Percentiles rank a stretch among this genome's conserved stretches.
Evolutionary conservation across 2,329 filamentous ascomycete genomes (phyloP).

Genomic region (Colletotrichum sansevieriae): DNA sequence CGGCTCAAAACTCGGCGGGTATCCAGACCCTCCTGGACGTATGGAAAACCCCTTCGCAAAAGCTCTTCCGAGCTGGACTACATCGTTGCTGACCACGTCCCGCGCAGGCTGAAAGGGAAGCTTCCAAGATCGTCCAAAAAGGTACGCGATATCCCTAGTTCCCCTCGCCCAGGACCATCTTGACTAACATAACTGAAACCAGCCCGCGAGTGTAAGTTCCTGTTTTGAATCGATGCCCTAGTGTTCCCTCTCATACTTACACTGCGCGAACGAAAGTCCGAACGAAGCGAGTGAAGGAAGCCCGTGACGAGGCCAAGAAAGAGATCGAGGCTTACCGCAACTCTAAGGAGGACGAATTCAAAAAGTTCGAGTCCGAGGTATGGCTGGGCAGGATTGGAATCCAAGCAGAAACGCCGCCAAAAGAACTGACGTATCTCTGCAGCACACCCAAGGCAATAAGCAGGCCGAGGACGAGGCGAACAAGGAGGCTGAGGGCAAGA

Average conservation of each 20-base stretch:
- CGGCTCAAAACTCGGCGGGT: constrained; percentile 97
- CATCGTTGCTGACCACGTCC: constrained; percentile 13
- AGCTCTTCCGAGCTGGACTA: neutral
- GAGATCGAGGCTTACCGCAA: constrained; percentile 95
- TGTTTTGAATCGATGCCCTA: constrained; percentile 31
- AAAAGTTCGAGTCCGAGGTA: constrained; percentile 87
- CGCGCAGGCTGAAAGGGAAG: constrained; percentile 91
- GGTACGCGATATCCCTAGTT: constrained; percentile 64
- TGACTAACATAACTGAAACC: neutral
- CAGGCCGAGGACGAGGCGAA: constrained; percentile 85
- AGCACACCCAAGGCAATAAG: constrained; percentile 94
- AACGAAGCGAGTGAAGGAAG: constrained; percentile 97
- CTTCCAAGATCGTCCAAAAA: constrained; percentile 99
- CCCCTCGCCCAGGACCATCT: no score
- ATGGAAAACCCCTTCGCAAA: constrained; percentile 55
- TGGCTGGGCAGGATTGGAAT: constrained; percentile 20
- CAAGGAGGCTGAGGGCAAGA: constrained; percentile 80
- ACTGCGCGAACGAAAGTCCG: constrained; percentile 61
- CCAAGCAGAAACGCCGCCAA: neutral
- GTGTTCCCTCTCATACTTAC: neutral
- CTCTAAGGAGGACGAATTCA: constrained; percentile 93
- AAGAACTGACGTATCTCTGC: constrained; percentile 23
- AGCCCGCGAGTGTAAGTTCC: constrained; percentile 88
- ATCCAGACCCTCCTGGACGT: constrained; percentile 99
- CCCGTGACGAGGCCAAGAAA: constrained; percentile 95